Percentiles rank a stretch among this genome's conserved stretches.
Evolutionary conservation across 352 stramenopile genomes (phyloP).

Genomic region (Phytopythium oedochilum): DNA sequence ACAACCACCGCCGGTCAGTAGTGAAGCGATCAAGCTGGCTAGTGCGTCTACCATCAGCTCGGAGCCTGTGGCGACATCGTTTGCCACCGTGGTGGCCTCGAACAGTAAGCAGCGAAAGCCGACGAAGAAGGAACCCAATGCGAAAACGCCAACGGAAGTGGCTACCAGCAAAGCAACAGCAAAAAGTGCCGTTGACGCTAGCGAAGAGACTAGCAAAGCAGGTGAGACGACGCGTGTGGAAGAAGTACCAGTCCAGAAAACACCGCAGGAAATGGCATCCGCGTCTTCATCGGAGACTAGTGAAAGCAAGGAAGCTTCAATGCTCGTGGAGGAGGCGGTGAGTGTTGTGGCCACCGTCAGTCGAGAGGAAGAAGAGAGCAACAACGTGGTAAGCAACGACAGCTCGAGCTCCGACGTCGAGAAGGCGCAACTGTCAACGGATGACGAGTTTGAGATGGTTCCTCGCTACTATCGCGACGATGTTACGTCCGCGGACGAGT

Average conservation of each 20-base stretch:
- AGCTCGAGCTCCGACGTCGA: conserved; percentile 20
- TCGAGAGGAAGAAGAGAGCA: background rate
- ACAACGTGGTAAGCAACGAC: conserved; percentile 4
- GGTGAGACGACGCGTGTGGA: background rate
- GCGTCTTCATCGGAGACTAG: background rate
- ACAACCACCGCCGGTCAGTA: background rate
- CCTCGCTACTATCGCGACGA: background rate
- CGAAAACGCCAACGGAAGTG: background rate
- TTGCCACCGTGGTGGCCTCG: background rate
- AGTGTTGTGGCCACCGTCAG: too few species aligned
- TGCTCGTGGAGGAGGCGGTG: background rate
- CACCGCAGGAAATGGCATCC: background rate
- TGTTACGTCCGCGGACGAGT: conserved; percentile 1
- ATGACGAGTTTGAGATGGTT: conserved; percentile 2
- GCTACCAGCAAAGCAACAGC: background rate
- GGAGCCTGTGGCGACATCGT: background rate
- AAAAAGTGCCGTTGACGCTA: background rate
- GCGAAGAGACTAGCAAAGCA: background rate
- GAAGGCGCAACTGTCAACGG: conserved; percentile 4
- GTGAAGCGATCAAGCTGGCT: background rate
- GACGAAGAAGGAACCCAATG: background rate
- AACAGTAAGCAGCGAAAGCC: background rate
- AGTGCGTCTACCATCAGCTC: background rate
- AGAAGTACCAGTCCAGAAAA: background rate
- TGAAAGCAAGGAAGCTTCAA: background rate